Conservation (phyloP, 1,284 basidiomycete genomes). For the Leccinum fuscescens region DNA sequence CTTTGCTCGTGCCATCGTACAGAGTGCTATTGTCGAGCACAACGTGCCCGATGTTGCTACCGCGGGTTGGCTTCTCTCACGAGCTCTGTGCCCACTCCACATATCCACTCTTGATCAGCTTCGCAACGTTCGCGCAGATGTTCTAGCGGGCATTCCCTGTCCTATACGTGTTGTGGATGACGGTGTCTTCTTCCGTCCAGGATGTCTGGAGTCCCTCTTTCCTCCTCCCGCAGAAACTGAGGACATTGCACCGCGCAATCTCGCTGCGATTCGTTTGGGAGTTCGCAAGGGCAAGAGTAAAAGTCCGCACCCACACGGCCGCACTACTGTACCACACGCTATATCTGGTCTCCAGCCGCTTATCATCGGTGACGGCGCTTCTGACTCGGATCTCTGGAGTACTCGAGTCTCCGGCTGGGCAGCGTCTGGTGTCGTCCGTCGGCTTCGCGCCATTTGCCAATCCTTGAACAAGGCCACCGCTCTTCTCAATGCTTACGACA, state of each 20-base stretch:
- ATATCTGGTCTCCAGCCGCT: conserved; percentile 53
- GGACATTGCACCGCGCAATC: conserved; percentile 21
- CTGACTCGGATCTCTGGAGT: conserved; percentile 63
- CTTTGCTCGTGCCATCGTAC: conserved; percentile 66
- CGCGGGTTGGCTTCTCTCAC: conserved; percentile 65
- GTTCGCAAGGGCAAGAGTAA: conserved; percentile 30
- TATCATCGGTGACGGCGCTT: conserved; percentile 71
- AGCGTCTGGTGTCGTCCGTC: conserved; percentile 53
- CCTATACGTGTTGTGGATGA: conserved; percentile 63
- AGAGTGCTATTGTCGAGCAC: conserved; percentile 61
- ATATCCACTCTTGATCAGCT: conserved; percentile 58
- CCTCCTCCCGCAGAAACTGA: conserved; percentile 37
- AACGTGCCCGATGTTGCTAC: conserved; percentile 55
- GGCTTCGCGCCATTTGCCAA: conserved; percentile 70
- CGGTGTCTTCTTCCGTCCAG: conserved; percentile 59
- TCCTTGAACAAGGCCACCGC: conserved; percentile 58
- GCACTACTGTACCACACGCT: conserved; percentile 25
- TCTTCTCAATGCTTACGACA: conserved; percentile 68
- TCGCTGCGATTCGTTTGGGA: conserved; percentile 25
- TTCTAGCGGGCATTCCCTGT: conserved; percentile 49
- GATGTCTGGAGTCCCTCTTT: conserved; percentile 53
- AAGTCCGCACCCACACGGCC: conserved; percentile 31
- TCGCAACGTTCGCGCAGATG: conserved; percentile 52
- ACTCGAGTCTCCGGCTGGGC: conserved; percentile 60
- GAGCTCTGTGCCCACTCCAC: conserved; percentile 54